phyloP scores from a whole-genome alignment of 164 flowering plant species.

The Dillenia suffruticosa region DNA sequence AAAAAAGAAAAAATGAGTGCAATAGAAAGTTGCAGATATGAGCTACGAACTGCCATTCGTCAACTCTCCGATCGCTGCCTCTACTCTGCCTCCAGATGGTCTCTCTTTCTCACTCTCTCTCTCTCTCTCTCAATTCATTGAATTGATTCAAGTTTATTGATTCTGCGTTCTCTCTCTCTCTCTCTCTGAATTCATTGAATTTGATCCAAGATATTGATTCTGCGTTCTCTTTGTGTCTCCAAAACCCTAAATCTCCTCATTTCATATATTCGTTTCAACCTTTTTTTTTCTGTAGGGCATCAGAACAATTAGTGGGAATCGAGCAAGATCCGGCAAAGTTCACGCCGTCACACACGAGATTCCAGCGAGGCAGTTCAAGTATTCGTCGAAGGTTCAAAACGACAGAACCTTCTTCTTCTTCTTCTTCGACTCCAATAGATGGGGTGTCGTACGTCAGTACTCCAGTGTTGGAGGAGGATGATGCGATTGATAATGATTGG shows the following conservation, averaged over 20 bases:
- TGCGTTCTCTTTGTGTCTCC: background rate
- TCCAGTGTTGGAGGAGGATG: conserved; percentile 67
- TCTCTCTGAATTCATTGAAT: background rate
- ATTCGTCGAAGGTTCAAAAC: conserved; percentile 63
- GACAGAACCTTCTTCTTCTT: conserved; percentile 20
- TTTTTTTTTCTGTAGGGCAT: conserved; percentile 56
- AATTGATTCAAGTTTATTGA: background rate
- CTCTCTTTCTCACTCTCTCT: background rate
- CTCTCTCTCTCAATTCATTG: background rate
- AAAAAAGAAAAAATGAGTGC: conserved; percentile 22
- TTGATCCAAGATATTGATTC: background rate
- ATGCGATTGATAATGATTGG: conserved; percentile 56
- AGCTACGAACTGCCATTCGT: conserved; percentile 79
- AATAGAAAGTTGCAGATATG: conserved; percentile 64
- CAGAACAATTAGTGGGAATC: conserved; percentile 89
- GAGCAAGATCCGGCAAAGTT: conserved; percentile 85
- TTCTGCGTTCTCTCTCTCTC: background rate
- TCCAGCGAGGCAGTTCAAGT: conserved; percentile 84
- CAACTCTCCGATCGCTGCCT: conserved; percentile 96
- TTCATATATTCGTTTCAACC: background rate
- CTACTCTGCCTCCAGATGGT: conserved; percentile 96
- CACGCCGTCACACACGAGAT: conserved; percentile 76
- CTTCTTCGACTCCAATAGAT: conserved; percentile 49
- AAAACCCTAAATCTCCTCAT: background rate
- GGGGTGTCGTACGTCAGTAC: conserved; percentile 65